phyloP scores from a whole-genome alignment of 148 eudicot genomes.

The Persicaria maculosa region DNA sequence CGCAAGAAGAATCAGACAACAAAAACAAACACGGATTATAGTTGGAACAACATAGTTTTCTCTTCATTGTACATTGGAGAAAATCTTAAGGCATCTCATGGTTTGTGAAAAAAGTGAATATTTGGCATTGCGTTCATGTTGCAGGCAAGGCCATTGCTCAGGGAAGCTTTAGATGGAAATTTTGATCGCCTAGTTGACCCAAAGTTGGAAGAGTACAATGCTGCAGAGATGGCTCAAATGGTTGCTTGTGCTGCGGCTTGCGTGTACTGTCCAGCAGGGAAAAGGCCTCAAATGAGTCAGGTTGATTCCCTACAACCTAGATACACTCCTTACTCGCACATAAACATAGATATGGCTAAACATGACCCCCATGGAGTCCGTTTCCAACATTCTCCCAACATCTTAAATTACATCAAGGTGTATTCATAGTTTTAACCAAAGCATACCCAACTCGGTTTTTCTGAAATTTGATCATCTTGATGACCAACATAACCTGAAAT shows the following conservation, averaged over 20 bases:
- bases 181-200: constrained; percentile 47
- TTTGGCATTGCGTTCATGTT: neutral
- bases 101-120: neutral
- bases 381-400: too few species aligned
- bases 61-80: neutral
- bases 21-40: too few species aligned
- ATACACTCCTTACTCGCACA: too few species aligned
- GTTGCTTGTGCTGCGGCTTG: constrained; percentile 78
- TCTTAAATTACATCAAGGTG: too few species aligned
- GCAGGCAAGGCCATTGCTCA: constrained; percentile 64
- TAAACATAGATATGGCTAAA: too few species aligned
- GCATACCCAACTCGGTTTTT: too few species aligned
- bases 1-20: too few species aligned
- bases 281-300: constrained; percentile 66
- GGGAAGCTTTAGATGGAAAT: constrained; percentile 45
- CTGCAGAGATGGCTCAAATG: constrained; percentile 52
- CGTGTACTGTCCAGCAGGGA: constrained; percentile 57
- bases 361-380: too few species aligned
- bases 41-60: neutral
- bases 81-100: neutral
- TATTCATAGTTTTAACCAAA: too few species aligned
- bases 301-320: constrained; percentile 14
- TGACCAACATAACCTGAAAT: neutral
- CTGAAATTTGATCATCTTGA: too few species aligned
- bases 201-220: constrained; percentile 45